These are phyloP conservation scores for Yamadazyma endophytica DNA, from an alignment of 805 yeast species.

Conservation along the genomic window DNA sequence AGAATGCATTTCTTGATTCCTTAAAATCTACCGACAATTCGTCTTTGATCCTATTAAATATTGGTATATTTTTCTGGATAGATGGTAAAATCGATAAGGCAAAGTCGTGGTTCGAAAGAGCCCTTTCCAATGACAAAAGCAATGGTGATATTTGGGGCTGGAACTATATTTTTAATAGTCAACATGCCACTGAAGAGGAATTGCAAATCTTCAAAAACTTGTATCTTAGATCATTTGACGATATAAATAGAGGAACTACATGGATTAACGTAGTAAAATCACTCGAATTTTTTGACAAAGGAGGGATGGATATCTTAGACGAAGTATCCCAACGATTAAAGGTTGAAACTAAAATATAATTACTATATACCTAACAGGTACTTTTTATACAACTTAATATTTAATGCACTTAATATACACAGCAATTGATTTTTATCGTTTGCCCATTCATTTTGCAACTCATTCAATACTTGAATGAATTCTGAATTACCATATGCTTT, in stretches of 20 bases:
- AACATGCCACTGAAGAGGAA: slow-evolving; percentile 36
- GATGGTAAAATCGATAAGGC: slow-evolving; percentile 65
- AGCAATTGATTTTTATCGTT: slow-evolving; percentile 66
- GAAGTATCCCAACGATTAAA: slow-evolving; percentile 15
- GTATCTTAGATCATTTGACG: slow-evolving; percentile 34
- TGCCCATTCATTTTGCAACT: slow-evolving; percentile 63
- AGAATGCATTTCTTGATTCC: slow-evolving; percentile 65
- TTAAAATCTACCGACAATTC: slow-evolving; percentile 61
- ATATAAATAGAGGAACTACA: slow-evolving; percentile 56
- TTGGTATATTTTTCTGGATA: slow-evolving; percentile 65
- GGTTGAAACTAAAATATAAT: slow-evolving; percentile 1
- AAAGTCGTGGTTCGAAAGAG: slow-evolving; percentile 68
- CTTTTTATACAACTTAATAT: slow-evolving; percentile 57
- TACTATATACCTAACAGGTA: slow-evolving; percentile 5
- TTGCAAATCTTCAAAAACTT: slow-evolving; percentile 26
- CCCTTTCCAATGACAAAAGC: slow-evolving; percentile 49
- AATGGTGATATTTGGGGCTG: slow-evolving; percentile 80
- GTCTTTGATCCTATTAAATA: slow-evolving; percentile 52
- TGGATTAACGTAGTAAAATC: slow-evolving; percentile 56
- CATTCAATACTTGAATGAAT: slow-evolving; percentile 37
- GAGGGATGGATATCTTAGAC: slow-evolving; percentile 37
- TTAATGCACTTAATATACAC: slow-evolving; percentile 73
- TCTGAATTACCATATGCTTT: slow-evolving; percentile 46
- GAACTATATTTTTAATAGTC: slow-evolving; percentile 44
- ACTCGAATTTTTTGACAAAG: slow-evolving; percentile 41